Evolutionary conservation across 108 stramenopile species (phyloP), one percentile per base, ranked within the genome.

Genomic region (Skeletonema potamos): DNA sequence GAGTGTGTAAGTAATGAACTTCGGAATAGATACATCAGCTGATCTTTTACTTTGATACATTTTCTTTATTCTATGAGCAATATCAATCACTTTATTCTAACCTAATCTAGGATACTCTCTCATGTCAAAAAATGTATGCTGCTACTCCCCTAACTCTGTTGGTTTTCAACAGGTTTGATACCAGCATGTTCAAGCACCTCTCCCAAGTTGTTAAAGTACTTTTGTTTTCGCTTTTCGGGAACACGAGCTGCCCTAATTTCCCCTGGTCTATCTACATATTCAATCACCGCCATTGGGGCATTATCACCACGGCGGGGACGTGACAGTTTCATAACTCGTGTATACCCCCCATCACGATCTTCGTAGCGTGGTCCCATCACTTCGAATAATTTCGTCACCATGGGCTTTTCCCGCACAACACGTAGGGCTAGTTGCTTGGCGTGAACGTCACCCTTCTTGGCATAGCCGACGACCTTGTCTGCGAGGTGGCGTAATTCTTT

Each of bases 251-350:
- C 86, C 39, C 96, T 78, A 27, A 97, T 75, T 79, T 96, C 98
- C n/a, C 94, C 94, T 18, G 90, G 91, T 44, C 97, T 91, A 85
- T 97, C 99, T 0, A 99, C 97, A 69, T 97, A 97, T 85, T 99
- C 99, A 67, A 99, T 97, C 9, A 99, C 72, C 0, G 97, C 94
- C 99, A 99, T 99, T 39, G 95, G 92, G 5, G 99, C 98, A 39
- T 89, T 89, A 71, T 99, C 98, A 27, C 98, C 98, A 27, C 64
- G 56, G 1, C 97, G 84, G n/a, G 74, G 86, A 60, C 82, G 86
- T 56, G 85, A 79, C 17, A 98, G 60, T 64, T 98, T 97, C 82
- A 99, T 55, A 0, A 99, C 86, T 20, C 99, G 89, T 8, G 99
- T 99, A 85, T 98, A 98, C 36, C 99, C 99, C 22, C 99, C 95